phyloP scores from a whole-genome alignment of 495 filamentous ascomycete species.

The Clavariopsis aquatica region DNA sequence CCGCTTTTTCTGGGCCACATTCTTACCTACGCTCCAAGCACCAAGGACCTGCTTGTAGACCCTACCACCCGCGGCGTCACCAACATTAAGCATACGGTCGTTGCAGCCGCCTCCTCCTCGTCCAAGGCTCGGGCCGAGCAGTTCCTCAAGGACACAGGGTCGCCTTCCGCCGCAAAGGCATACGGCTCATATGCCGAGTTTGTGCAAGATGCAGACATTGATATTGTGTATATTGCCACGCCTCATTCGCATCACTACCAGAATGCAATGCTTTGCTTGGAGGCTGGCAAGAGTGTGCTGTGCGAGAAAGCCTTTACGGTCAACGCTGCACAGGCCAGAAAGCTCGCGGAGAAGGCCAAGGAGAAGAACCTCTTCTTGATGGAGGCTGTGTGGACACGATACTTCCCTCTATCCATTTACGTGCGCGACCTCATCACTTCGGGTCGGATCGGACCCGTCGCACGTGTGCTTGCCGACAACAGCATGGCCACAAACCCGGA shows the following conservation, averaged over 20 bases:
- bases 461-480: constrained; percentile 73
- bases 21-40: constrained; percentile 36
- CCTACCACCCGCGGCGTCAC: constrained; percentile 69
- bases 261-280: constrained; percentile 78
- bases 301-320: constrained; percentile 96
- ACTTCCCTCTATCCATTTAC: constrained; percentile 82
- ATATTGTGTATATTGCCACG: constrained; percentile 91
- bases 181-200: constrained; percentile 85
- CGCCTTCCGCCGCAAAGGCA: constrained; percentile 65
- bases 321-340: constrained; percentile 77
- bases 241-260: constrained; percentile 97
- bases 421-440: constrained; percentile 69
- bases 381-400: constrained; percentile 98
- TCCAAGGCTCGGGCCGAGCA: constrained; percentile 66
- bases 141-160: constrained; percentile 69
- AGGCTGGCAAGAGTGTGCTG: constrained; percentile 84
- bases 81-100: constrained; percentile 76
- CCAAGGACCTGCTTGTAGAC: constrained; percentile 79
- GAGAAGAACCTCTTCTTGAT: constrained; percentile 89
- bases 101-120: constrained; percentile 80
- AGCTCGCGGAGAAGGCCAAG: constrained; percentile 68
- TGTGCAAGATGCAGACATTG: constrained; percentile 73
- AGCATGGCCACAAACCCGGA: constrained; percentile 52
- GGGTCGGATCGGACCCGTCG: constrained; percentile 74
- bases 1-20: not conserved